Evolutionary conservation across 495 filamentous ascomycete species (phyloP).

Genomic region (Xylaria sp.): DNA sequence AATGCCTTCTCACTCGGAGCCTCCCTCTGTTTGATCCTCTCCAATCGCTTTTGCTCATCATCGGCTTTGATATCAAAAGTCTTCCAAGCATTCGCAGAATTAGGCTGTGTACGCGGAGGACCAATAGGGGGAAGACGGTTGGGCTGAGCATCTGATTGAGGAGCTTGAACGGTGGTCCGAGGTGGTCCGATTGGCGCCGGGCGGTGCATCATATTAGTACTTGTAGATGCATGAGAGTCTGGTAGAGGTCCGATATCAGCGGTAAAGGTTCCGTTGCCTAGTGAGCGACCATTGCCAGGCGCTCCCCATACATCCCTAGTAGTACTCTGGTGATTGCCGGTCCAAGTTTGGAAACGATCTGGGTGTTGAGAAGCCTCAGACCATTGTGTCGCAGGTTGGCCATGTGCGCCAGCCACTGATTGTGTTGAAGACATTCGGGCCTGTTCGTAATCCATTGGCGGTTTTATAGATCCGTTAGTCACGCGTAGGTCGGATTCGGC

Average conservation of each 20-base stretch:
- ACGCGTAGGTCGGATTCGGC: constrained; percentile 2
- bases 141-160: constrained; percentile 23
- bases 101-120: constrained; percentile 34
- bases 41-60: constrained; percentile 31
- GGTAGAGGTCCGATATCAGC: constrained; percentile 58
- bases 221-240: constrained; percentile 54
- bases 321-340: constrained; percentile 44
- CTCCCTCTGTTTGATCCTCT: constrained; percentile 29
- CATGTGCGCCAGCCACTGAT: constrained; percentile 27
- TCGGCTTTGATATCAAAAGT: constrained; percentile 30
- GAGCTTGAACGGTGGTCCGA: constrained; percentile 33
- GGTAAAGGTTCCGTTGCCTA: constrained; percentile 83
- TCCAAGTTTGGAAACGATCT: constrained; percentile 46
- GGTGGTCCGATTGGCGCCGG: constrained; percentile 52
- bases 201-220: constrained; percentile 47
- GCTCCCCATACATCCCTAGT: constrained; percentile 77
- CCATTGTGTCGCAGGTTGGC: constrained; percentile 31
- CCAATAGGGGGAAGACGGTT: constrained; percentile 39
- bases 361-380: constrained; percentile 38
- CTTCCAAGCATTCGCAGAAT: constrained; percentile 30
- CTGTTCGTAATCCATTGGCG: constrained; percentile 27
- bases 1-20: not conserved
- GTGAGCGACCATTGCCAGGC: constrained; percentile 69
- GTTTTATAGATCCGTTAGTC: constrained; percentile 26
- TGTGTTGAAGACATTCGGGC: constrained; percentile 24